Conservation (phyloP, 1,139 yeast genomes). For the Kurtzmaniella natalensis region DNA sequence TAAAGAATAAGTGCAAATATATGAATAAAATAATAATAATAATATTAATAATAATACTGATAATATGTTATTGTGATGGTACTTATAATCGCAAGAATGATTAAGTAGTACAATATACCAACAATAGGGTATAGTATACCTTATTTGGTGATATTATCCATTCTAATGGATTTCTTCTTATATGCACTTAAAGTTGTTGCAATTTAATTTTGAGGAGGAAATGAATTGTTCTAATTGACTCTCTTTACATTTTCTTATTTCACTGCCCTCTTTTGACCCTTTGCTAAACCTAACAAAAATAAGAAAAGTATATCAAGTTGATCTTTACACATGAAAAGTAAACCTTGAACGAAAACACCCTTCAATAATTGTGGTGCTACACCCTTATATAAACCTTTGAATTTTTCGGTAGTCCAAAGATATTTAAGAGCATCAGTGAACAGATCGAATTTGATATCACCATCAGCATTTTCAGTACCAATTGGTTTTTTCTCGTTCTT, state of each 20-base stretch:
- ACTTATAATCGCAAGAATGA: no score
- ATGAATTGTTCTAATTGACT: no score
- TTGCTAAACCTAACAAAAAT: conserved; percentile 26
- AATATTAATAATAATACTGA: no score
- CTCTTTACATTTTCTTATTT: neutral
- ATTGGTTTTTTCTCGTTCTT: conserved; percentile 13
- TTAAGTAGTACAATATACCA: no score
- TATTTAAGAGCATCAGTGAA: conserved; percentile 42
- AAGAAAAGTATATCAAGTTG: conserved; percentile 50
- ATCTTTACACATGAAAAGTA: conserved; percentile 79
- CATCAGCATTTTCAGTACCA: conserved; percentile 13
- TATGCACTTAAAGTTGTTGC: no score
- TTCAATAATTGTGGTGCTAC: conserved; percentile 75
- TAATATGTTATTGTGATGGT: no score
- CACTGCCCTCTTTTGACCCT: conserved; percentile 5
- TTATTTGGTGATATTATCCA: no score
- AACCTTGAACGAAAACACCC: conserved; percentile 83
- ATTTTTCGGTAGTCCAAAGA: conserved; percentile 39
- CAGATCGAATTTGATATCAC: conserved; percentile 29
- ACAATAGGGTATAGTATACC: no score
- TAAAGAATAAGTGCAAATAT: no score
- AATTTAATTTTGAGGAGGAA: no score
- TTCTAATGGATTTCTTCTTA: no score
- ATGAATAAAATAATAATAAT: no score
- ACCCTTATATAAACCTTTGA: conserved; percentile 67